Conservation (phyloP, 352 stramenopile species). For the Halophytophthora polymorphica region DNA sequence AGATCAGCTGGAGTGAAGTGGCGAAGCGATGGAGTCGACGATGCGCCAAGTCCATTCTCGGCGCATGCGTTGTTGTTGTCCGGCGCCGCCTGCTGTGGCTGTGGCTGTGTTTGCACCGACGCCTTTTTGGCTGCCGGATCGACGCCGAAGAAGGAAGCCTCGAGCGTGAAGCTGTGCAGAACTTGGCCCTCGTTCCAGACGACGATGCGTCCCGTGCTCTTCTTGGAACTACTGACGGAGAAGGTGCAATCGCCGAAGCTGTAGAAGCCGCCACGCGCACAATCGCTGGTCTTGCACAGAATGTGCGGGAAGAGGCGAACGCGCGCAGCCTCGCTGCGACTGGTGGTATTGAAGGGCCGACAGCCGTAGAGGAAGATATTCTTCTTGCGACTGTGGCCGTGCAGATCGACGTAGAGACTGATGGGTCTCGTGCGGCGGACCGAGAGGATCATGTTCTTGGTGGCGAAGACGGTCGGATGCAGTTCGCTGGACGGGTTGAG, state of each 20-base stretch:
- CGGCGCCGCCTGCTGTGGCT: slow-evolving; percentile 11
- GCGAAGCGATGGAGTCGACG: slow-evolving; percentile 9
- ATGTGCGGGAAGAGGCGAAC: slow-evolving; percentile 73
- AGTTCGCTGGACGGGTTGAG: slow-evolving; percentile 41
- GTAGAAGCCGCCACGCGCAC: slow-evolving; percentile 45
- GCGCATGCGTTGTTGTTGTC: slow-evolving; percentile 7
- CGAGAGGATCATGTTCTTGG: slow-evolving; percentile 71
- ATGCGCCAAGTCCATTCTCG: slow-evolving; percentile 12
- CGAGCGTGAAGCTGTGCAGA: slow-evolving; percentile 78
- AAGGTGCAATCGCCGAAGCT: slow-evolving; percentile 74
- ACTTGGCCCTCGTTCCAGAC: slow-evolving; percentile 62
- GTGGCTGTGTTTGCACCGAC: not conserved
- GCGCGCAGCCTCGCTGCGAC: slow-evolving; percentile 42
- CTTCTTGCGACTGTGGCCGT: slow-evolving; percentile 86
- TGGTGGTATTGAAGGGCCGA: slow-evolving; percentile 36
- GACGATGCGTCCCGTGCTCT: slow-evolving; percentile 60
- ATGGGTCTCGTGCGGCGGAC: slow-evolving; percentile 45
- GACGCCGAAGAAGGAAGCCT: slow-evolving; percentile 73
- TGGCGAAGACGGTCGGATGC: slow-evolving; percentile 74
- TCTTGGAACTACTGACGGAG: slow-evolving; percentile 55
- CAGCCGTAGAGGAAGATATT: slow-evolving; percentile 90
- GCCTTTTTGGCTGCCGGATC: slow-evolving; percentile 12
- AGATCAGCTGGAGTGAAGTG: slow-evolving; percentile 63
- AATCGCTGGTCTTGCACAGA: slow-evolving; percentile 47
- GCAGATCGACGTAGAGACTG: slow-evolving; percentile 84